These are phyloP conservation scores for Cryptococcus jaspeensis DNA, from an alignment of 1,284 basidiomycete species.

Conservation along the genomic window DNA sequence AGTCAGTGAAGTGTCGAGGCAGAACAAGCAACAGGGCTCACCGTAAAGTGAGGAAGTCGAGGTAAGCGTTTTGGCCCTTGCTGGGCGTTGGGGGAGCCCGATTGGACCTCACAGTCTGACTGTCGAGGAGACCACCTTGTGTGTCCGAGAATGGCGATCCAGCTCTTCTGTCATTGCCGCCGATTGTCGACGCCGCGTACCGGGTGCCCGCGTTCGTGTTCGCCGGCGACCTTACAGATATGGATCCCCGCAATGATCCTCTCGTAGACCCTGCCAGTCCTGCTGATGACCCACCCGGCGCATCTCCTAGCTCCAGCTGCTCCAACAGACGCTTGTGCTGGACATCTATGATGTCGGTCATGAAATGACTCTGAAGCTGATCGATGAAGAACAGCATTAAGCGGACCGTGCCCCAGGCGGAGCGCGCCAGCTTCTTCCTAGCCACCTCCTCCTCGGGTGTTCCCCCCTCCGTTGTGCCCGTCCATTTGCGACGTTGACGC, in stretches of 20 bases:
- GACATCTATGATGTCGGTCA: slow-evolving; percentile 84
- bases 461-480: slow-evolving; percentile 80
- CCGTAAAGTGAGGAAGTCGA: slow-evolving; percentile 83
- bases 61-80: slow-evolving; percentile 39
- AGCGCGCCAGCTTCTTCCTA: slow-evolving; percentile 64
- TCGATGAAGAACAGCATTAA: slow-evolving; percentile 91
- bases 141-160: slow-evolving; percentile 14
- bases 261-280: slow-evolving; percentile 8
- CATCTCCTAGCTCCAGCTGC: slow-evolving; percentile 21
- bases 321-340: slow-evolving; percentile 59
- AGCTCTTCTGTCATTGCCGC: not conserved
- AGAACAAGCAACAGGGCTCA: slow-evolving; percentile 29
- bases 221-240: slow-evolving; percentile 1
- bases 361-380: slow-evolving; percentile 69
- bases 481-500: slow-evolving; percentile 75
- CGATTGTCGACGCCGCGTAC: not conserved
- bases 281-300: not conserved
- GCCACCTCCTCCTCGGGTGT: slow-evolving; percentile 62
- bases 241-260: slow-evolving; percentile 20
- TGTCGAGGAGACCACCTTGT: slow-evolving; percentile 10
- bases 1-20: slow-evolving; percentile 2
- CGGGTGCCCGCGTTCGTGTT: not conserved
- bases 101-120: slow-evolving; percentile 15
- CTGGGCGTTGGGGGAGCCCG: slow-evolving; percentile 24
- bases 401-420: slow-evolving; percentile 78